These are phyloP conservation scores for Chenopodium berlandieri DNA, from an alignment of 148 eudicot genomes.

Conservation along the genomic window DNA sequence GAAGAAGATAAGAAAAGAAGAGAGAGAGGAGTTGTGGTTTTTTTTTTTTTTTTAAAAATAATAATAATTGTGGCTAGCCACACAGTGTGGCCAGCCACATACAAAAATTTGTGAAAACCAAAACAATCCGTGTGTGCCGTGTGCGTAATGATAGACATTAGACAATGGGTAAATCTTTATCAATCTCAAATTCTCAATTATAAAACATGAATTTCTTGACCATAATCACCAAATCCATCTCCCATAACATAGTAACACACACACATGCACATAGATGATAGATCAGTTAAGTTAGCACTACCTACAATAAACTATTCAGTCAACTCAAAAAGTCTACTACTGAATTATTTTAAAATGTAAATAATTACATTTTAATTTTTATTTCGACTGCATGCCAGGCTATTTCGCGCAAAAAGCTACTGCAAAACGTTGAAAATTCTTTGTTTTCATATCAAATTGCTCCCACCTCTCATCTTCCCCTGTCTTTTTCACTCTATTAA, in stretches of 20 bases:
- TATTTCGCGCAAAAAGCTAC: not conserved
- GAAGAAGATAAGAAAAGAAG: no score
- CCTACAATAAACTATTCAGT: not conserved
- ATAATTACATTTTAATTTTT: no score
- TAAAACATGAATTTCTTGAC: not conserved
- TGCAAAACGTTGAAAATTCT: conserved; percentile 4
- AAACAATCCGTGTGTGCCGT: no score
- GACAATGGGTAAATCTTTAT: not conserved
- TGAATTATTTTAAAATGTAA: not conserved
- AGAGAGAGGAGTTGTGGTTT: no score
- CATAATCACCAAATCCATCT: not conserved
- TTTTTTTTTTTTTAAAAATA: no score
- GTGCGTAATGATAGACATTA: no score
- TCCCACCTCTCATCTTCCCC: not conserved
- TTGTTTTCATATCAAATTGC: not conserved
- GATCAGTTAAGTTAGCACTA: not conserved
- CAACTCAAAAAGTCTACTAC: not conserved
- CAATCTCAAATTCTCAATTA: not conserved
- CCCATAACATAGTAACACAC: not conserved
- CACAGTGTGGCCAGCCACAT: no score
- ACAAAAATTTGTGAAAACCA: no score
- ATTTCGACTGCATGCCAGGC: not conserved
- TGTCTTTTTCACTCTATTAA: no score
- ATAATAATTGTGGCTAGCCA: no score
- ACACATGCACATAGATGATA: not conserved